A percentile compares a stretch with the other conserved stretches of the same genome.
These are phyloP conservation scores for Aspergillus indologenus DNA, from an alignment of 495 filamentous ascomycete genomes.

Conservation along the genomic window DNA sequence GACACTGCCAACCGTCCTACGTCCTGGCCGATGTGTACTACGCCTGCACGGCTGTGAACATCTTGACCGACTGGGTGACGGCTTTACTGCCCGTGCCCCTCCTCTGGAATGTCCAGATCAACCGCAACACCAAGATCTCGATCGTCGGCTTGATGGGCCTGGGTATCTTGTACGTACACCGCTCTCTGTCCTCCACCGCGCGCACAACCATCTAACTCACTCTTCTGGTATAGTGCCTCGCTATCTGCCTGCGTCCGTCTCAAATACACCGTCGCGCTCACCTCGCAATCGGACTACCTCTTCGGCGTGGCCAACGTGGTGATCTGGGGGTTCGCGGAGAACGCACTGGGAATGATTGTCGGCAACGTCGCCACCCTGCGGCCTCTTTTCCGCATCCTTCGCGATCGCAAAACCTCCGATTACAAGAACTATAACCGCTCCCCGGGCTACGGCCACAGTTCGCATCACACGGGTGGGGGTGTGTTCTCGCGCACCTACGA, in stretches of 20 bases:
- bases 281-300: constrained; percentile 21
- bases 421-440: constrained; percentile 7
- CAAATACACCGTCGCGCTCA: constrained; percentile 25
- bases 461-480: constrained; percentile 5
- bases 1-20: constrained; percentile 21
- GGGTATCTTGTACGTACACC: constrained; percentile 43
- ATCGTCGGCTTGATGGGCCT: constrained; percentile 48
- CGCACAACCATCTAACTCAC: background rate
- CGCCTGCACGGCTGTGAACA: constrained; percentile 27
- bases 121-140: constrained; percentile 41
- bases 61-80: constrained; percentile 30
- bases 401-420: constrained; percentile 18
- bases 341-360: constrained; percentile 29
- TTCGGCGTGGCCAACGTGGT: constrained; percentile 22
- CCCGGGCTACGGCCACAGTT: background rate
- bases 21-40: constrained; percentile 27
- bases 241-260: constrained; percentile 26
- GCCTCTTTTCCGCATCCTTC: constrained; percentile 23
- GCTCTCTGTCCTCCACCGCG: background rate
- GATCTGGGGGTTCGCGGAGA: constrained; percentile 31
- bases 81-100: constrained; percentile 52
- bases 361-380: constrained; percentile 29
- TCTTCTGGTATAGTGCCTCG: constrained; percentile 14
- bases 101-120: constrained; percentile 49
- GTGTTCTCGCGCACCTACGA: constrained; percentile 17